A percentile compares a stretch with the other conserved stretches of the same genome.
Evolutionary conservation across 371 early-diverging fungal genomes (phyloP).

Genomic region (Dinochytrium kinnereticum): DNA sequence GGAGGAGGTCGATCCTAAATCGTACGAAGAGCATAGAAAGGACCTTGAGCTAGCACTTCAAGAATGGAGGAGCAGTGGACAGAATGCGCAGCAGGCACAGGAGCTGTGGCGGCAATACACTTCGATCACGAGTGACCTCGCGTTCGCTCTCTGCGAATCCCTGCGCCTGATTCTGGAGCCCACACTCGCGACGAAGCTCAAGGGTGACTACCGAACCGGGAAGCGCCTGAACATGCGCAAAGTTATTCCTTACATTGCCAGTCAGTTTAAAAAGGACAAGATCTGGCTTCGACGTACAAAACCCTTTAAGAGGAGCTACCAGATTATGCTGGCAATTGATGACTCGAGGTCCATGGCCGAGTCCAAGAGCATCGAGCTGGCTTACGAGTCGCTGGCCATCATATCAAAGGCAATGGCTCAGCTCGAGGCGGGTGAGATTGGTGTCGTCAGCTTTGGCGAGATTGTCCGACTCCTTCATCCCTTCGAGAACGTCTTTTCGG

Average conservation of each 20-base stretch:
- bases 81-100: constrained; percentile 58
- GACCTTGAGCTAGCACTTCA: constrained; percentile 59
- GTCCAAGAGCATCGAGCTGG: constrained; percentile 85
- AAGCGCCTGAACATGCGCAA: constrained; percentile 99
- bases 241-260: constrained; percentile 99
- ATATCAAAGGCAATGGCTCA: constrained; percentile 91
- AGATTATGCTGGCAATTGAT: constrained; percentile 98
- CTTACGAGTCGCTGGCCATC: constrained; percentile 90
- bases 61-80: constrained; percentile 55
- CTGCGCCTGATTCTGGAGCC: constrained; percentile 96
- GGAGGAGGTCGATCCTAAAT: background rate
- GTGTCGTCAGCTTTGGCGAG: constrained; percentile 92
- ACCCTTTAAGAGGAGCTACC: constrained; percentile 97
- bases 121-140: constrained; percentile 79
- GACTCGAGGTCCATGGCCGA: constrained; percentile 98
- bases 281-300: constrained; percentile 99
- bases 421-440: constrained; percentile 92
- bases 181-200: constrained; percentile 94
- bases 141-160: constrained; percentile 92
- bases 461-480: constrained; percentile 85
- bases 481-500: constrained; percentile 87
- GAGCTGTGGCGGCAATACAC: constrained; percentile 90
- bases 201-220: constrained; percentile 99
- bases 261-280: constrained; percentile 99
- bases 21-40: constrained; percentile 54